Base-by-base conservation (phyloP, 495 filamentous ascomycete species). In the Bathelium albidoporum region DNA sequence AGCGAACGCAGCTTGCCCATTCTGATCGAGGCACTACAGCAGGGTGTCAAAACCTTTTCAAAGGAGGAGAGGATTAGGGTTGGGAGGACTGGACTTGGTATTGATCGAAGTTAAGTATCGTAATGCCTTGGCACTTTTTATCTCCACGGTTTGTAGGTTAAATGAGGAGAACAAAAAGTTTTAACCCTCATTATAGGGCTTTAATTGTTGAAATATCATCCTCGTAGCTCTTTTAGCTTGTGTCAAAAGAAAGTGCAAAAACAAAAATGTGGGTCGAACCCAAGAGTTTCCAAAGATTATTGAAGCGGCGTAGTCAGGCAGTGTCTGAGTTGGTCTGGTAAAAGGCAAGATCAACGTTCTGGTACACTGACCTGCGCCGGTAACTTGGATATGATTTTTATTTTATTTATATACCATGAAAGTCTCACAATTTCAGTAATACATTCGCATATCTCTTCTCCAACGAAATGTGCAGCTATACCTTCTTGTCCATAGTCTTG, bases 301-400 rank as follows among this genome's bases (percentile, higher is more conserved):
- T 28, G 41, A 59, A 72, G 65, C 68, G 68, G 66, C 64, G 70
- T 72, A 32, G 70, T 67, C 64, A 66, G 70, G 65, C 66, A 64
- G 61, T 44, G 65, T 68, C 70, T 65, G 65, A 66, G 70, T 64
- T 69, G 70, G 68, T 72, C 70, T 72, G 70, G 70, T 72, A 72
- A 72, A 72, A 72, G 70, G 70, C 70, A 72, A 72, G 70, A 72
- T 70, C 70, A 70, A 69, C 62, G 60, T 72, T 72, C 65, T 64
- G 34, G 65, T 68, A 72, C 66, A 59, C 59, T 62, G 66, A 70
- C 68, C 65, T 66, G 70, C 70, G 64, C 66, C 68, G 4, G 24
- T 29, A 70, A 49, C 60, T 2, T 61, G 59, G 65, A 0, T 1
- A 11, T 58, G 29, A 29, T 58, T 16, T 41, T 52, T 28, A 11